A percentile compares a stretch with the other conserved stretches of the same genome.
Conservation (phyloP, 1,284 basidiomycete genomes). For the Rhizoctonia solani region DNA sequence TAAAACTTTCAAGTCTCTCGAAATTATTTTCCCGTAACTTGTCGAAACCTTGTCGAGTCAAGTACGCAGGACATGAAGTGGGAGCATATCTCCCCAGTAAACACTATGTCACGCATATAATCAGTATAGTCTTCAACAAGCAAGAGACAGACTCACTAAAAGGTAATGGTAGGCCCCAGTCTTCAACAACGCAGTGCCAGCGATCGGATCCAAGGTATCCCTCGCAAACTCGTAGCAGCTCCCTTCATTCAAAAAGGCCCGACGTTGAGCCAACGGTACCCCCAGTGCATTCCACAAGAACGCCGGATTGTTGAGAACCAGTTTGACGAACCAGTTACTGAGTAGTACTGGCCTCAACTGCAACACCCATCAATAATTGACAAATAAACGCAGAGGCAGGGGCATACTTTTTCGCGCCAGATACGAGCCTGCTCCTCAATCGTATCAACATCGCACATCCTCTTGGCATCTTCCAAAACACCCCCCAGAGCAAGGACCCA, state of each 20-base stretch:
- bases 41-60: slow-evolving; percentile 69
- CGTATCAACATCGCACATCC: slow-evolving; percentile 60
- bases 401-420: slow-evolving; percentile 57
- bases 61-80: slow-evolving; percentile 73
- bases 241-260: slow-evolving; percentile 53
- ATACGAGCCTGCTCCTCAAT: slow-evolving; percentile 67
- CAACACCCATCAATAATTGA: not conserved
- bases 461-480: slow-evolving; percentile 59
- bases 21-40: slow-evolving; percentile 57
- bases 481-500: slow-evolving; percentile 66
- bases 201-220: slow-evolving; percentile 69
- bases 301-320: slow-evolving; percentile 61
- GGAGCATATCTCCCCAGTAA: slow-evolving; percentile 68
- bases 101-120: slow-evolving; percentile 46
- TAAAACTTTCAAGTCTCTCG: slow-evolving; percentile 63
- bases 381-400: slow-evolving; percentile 45
- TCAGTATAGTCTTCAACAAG: not conserved
- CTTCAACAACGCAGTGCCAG: slow-evolving; percentile 56
- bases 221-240: slow-evolving; percentile 32
- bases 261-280: slow-evolving; percentile 75
- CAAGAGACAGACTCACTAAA: slow-evolving; percentile 48
- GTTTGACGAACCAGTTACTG: slow-evolving; percentile 62
- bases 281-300: slow-evolving; percentile 85
- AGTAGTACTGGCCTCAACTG: slow-evolving; percentile 66
- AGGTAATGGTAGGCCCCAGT: slow-evolving; percentile 72